Percentiles rank a stretch among this genome's conserved stretches.
These are phyloP conservation scores for Xylariaceae sp. DNA, from an alignment of 2,329 filamentous ascomycete species.

Conservation along the genomic window DNA sequence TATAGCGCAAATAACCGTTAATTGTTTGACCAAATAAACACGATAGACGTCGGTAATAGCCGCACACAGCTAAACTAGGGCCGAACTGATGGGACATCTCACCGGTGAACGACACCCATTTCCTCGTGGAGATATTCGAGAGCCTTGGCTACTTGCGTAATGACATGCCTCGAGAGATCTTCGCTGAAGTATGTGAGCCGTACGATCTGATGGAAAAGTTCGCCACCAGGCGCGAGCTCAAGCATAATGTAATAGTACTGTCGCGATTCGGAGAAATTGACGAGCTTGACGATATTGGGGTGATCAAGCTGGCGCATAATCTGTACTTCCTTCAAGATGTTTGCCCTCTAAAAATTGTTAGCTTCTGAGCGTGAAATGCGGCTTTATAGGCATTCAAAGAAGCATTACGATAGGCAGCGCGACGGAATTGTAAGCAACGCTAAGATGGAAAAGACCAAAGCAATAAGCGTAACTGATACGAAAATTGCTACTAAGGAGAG, in stretches of 20 bases:
- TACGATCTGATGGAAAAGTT: conserved; percentile 97
- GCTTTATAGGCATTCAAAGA: conserved; percentile 11
- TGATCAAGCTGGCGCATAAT: conserved; percentile 98
- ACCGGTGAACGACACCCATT: conserved; percentile 95
- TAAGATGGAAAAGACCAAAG: conserved; percentile 2
- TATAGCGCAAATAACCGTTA: conserved; percentile 34
- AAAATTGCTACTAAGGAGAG: conserved; percentile 29
- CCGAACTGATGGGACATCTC: conserved; percentile 32
- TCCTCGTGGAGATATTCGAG: conserved; percentile 92
- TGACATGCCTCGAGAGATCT: conserved; percentile 88
- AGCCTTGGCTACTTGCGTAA: conserved; percentile 89
- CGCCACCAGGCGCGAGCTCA: conserved; percentile 89
- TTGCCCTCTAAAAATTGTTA: conserved; percentile 65
- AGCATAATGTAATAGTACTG: conserved; percentile 98
- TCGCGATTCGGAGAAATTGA: conserved; percentile 87
- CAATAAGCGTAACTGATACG: not conserved
- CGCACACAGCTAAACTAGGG: not conserved
- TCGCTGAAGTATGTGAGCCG: conserved; percentile 98
- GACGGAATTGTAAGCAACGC: conserved; percentile 6
- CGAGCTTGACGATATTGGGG: conserved; percentile 88
- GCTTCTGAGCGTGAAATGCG: conserved; percentile 7
- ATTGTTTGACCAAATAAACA: not conserved
- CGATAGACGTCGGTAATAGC: not conserved
- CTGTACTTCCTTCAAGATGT: conserved; percentile 96
- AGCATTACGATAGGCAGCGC: not conserved